Evolutionary conservation across 768 basidiomycete genomes (phyloP).

Genomic region (Pulveroboletus sp.): DNA sequence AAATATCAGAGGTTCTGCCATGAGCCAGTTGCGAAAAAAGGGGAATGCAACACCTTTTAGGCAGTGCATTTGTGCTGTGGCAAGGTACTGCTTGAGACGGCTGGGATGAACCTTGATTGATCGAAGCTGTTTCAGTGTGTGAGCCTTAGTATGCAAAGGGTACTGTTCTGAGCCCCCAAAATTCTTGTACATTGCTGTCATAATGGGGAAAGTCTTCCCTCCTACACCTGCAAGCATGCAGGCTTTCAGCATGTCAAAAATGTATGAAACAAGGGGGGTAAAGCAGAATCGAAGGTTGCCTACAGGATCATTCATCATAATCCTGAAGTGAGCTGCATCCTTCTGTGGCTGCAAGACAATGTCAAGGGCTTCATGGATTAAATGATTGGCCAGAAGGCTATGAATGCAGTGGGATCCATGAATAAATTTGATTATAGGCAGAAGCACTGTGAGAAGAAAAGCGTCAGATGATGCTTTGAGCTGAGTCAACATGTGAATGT

Average conservation of each 20-base stretch:
- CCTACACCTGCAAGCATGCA: neutral
- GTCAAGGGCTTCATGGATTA: neutral
- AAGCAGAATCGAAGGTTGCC: neutral
- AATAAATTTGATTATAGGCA: neutral
- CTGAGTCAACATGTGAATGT: neutral
- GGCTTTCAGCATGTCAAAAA: neutral
- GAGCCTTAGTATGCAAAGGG: too few relatives aligned
- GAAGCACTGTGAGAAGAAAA: neutral
- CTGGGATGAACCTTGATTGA: too few relatives aligned
- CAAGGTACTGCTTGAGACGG: neutral
- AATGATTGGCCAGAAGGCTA: neutral
- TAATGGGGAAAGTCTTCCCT: neutral
- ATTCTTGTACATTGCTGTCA: neutral
- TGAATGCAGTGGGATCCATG: neutral
- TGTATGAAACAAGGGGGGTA: neutral
- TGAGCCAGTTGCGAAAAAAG: neutral
- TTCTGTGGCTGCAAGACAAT: neutral
- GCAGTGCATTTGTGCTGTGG: too few relatives aligned
- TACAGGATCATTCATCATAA: neutral
- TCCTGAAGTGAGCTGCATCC: neutral
- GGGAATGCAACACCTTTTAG: too few relatives aligned
- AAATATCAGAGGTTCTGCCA: neutral
- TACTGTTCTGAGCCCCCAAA: neutral
- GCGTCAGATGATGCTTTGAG: neutral
- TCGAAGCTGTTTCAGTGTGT: too few relatives aligned